Conservation (phyloP, 441 rosid genomes). For the Pelargonium australe region DNA sequence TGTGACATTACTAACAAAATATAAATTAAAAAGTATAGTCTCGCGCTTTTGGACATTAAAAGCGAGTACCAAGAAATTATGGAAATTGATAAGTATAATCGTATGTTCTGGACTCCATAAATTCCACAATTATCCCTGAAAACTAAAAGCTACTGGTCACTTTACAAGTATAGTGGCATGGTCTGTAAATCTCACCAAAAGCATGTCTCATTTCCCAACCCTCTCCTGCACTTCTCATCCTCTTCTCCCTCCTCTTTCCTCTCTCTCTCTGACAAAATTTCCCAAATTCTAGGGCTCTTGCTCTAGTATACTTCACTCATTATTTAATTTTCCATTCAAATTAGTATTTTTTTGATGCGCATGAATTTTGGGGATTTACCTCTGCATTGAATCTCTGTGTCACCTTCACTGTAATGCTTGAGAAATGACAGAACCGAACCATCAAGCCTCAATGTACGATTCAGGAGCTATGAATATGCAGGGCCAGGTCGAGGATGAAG, state of each 20-base stretch:
- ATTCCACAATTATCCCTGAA: no score
- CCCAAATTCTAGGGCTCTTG: constrained; percentile 7
- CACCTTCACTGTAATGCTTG: constrained; percentile 5
- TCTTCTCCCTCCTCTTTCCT: neutral
- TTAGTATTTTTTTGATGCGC: neutral
- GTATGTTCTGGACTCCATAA: no score
- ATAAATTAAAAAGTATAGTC: no score
- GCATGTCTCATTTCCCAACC: neutral
- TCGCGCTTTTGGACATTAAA: no score
- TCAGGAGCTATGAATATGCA: constrained; percentile 23
- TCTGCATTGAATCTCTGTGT: no score
- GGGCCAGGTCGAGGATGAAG: constrained; percentile 26
- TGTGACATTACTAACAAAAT: no score
- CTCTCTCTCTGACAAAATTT: neutral
- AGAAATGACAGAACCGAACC: constrained; percentile 27
- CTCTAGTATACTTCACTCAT: neutral
- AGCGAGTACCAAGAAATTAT: no score
- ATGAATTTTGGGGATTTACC: neutral
- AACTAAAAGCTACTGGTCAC: no score
- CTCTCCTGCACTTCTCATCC: neutral
- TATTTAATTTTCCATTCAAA: neutral
- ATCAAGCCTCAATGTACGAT: constrained; percentile 19
- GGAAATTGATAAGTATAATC: no score
- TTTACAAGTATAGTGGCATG: neutral
- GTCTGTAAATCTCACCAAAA: neutral